Conservation (phyloP, 768 basidiomycete species). For the Pulveroboletus sp. region DNA sequence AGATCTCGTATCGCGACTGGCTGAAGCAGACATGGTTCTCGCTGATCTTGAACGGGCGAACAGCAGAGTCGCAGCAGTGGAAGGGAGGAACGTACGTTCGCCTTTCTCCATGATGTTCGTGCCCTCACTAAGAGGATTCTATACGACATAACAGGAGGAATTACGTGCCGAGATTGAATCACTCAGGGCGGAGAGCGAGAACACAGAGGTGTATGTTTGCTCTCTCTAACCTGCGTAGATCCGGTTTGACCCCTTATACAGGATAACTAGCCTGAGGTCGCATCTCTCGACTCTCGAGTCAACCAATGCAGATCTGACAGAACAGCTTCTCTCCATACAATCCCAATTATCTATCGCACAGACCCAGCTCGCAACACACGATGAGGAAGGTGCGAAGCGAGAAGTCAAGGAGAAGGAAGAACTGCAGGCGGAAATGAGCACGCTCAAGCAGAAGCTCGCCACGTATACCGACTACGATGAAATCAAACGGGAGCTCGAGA, state of each 20-base stretch:
- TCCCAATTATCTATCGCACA: slow-evolving; percentile 18
- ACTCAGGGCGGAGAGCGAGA: slow-evolving; percentile 74
- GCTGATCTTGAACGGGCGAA: slow-evolving; percentile 96
- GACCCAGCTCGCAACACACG: slow-evolving; percentile 15
- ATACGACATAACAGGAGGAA: slow-evolving; percentile 60
- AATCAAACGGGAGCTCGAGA: slow-evolving; percentile 95
- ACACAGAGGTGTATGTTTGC: slow-evolving; percentile 60
- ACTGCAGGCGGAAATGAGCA: slow-evolving; percentile 64
- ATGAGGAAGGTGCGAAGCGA: slow-evolving; percentile 15
- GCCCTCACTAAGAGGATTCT: neutral
- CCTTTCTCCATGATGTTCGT: neutral
- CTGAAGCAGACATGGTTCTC: slow-evolving; percentile 93
- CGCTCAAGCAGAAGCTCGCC: slow-evolving; percentile 64
- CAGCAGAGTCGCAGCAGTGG: slow-evolving; percentile 86
- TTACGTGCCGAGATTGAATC: slow-evolving; percentile 93
- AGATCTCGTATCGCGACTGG: slow-evolving; percentile 84
- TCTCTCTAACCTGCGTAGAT: neutral
- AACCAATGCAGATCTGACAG: slow-evolving; percentile 30
- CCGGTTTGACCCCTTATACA: slow-evolving; percentile 2
- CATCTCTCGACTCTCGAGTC: slow-evolving; percentile 76
- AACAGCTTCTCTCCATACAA: slow-evolving; percentile 16
- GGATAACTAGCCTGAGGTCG: slow-evolving; percentile 49
- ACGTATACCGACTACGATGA: slow-evolving; percentile 90
- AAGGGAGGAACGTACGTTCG: slow-evolving; percentile 79
- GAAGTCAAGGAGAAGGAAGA: slow-evolving; percentile 18